phyloP scores from a whole-genome alignment of 2,329 filamentous ascomycete species.

The Xylaria multiplex region DNA sequence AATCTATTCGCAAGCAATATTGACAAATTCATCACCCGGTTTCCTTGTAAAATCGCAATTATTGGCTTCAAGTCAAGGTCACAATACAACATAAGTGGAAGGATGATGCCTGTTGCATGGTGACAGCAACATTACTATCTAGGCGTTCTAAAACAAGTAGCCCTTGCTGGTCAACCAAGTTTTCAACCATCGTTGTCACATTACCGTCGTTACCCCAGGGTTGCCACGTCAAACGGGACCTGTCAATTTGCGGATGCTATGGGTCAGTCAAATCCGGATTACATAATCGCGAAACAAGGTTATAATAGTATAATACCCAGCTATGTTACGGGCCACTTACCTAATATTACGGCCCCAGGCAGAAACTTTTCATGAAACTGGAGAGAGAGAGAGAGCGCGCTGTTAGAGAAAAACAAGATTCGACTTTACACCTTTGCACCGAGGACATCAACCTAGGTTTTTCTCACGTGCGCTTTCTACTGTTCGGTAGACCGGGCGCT shows the following conservation, averaged over 20 bases:
- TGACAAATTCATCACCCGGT: slow-evolving; percentile 1
- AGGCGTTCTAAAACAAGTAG: background rate
- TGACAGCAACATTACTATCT: background rate
- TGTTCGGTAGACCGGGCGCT: background rate
- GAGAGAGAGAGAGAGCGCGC: background rate
- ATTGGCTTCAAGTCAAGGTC: background rate
- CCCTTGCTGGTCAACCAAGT: background rate
- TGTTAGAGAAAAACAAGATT: background rate
- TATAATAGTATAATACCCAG: background rate
- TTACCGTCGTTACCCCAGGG: background rate
- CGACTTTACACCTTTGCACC: background rate
- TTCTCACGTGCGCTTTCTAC: background rate
- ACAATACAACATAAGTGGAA: background rate
- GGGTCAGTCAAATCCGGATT: background rate
- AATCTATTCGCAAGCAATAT: background rate
- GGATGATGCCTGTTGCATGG: slow-evolving; percentile 13
- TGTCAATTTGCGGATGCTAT: background rate
- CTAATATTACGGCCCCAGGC: background rate
- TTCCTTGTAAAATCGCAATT: background rate
- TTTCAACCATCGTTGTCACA: background rate
- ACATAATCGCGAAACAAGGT: background rate
- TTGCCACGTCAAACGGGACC: background rate
- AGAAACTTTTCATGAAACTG: background rate
- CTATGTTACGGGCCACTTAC: background rate
- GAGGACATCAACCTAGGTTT: background rate